Conservation (phyloP, 1,139 yeast genomes). For the Sugiyamaella xylanicola region DNA sequence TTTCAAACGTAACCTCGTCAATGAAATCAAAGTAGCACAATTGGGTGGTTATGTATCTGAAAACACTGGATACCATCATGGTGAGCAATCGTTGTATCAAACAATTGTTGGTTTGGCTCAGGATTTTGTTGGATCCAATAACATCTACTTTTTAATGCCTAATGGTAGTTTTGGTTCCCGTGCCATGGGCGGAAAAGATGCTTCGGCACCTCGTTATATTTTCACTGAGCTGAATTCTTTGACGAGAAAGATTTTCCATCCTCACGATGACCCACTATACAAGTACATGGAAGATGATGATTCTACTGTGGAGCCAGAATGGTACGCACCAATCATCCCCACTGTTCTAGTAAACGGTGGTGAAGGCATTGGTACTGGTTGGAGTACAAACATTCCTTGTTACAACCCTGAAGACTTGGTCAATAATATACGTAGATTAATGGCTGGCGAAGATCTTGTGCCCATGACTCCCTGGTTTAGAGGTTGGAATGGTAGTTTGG, state of each 20-base stretch:
- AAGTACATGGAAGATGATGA: constrained; percentile 91
- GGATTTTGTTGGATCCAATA: constrained; percentile 91
- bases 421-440: constrained; percentile 65
- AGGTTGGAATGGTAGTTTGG: constrained; percentile 91
- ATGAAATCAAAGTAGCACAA: constrained; percentile 88
- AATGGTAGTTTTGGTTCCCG: constrained; percentile 97
- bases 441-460: constrained; percentile 69
- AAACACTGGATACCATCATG: constrained; percentile 94
- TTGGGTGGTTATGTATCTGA: constrained; percentile 89
- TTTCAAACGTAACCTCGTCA: constrained; percentile 73
- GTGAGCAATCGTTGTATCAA: constrained; percentile 83
- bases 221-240: constrained; percentile 80
- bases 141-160: constrained; percentile 80
- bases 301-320: constrained; percentile 90
- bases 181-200: constrained; percentile 97
- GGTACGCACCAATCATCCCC: constrained; percentile 92
- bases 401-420: constrained; percentile 87
- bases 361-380: constrained; percentile 99
- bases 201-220: constrained; percentile 97
- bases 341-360: constrained; percentile 93
- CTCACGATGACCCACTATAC: constrained; percentile 77
- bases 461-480: constrained; percentile 93
- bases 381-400: constrained; percentile 94
- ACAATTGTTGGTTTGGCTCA: constrained; percentile 95
- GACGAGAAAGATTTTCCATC: constrained; percentile 74